These are phyloP conservation scores for Populus ilicifolia DNA, from an alignment of 345 rosid genomes.

Conservation along the genomic window DNA sequence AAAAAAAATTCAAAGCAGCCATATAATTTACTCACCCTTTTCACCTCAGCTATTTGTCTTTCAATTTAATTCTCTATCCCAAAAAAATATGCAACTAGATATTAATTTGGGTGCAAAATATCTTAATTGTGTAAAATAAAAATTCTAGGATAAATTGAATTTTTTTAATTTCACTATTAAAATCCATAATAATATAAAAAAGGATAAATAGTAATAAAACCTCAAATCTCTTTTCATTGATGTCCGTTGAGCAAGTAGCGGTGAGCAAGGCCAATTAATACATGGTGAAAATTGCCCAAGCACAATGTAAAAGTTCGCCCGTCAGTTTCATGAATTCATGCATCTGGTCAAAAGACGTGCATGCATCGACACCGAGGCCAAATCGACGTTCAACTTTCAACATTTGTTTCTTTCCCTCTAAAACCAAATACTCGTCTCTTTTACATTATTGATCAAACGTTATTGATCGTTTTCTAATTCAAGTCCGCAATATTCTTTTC, in stretches of 20 bases:
- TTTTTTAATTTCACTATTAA: too few relatives aligned
- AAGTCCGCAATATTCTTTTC: neutral
- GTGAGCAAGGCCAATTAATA: neutral
- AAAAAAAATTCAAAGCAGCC: fast-evolving
- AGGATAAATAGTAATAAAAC: too few relatives aligned
- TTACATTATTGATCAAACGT: neutral
- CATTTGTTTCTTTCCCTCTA: neutral
- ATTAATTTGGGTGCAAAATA: too few relatives aligned
- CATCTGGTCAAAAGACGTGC: neutral
- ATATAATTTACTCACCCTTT: too few relatives aligned
- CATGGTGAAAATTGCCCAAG: neutral
- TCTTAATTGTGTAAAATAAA: too few relatives aligned
- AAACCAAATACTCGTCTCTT: constrained; percentile 10
- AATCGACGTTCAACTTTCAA: constrained; percentile 14
- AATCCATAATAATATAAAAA: too few relatives aligned
- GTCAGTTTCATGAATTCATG: neutral
- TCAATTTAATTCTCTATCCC: too few relatives aligned
- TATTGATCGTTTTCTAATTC: neutral
- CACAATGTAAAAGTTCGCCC: neutral
- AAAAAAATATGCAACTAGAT: too few relatives aligned
- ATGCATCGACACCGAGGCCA: constrained; percentile 11
- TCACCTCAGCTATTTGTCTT: fast-evolving
- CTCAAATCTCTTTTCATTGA: too few relatives aligned
- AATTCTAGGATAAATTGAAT: too few relatives aligned
- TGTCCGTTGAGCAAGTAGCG: neutral